Evolutionary conservation across 148 eudicot genomes (phyloP).

Genomic region (Rheum nobile): DNA sequence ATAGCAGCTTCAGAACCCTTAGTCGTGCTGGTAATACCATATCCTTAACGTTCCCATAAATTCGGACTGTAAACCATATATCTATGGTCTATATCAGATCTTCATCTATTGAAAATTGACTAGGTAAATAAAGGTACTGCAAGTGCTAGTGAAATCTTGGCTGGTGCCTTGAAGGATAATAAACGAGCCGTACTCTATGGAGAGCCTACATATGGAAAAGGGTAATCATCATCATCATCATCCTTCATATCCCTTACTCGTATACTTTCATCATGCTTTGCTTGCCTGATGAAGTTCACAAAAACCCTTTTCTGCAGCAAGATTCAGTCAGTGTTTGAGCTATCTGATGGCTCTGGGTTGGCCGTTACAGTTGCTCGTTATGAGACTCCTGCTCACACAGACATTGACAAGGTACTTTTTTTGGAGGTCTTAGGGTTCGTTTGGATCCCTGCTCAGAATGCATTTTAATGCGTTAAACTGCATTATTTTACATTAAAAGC

Average conservation of each 20-base stretch:
- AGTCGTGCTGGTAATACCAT: slow-evolving; percentile 69
- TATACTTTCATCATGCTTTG: neutral
- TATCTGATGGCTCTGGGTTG: slow-evolving; percentile 98
- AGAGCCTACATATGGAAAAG: slow-evolving; percentile 96
- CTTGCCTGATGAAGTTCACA: neutral
- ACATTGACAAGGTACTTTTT: slow-evolving; percentile 66
- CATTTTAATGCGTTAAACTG: too few species aligned
- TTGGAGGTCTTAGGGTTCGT: too few species aligned
- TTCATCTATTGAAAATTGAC: neutral
- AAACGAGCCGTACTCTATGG: slow-evolving; percentile 86
- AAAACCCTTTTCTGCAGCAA: slow-evolving; percentile 32
- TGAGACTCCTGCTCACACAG: slow-evolving; percentile 94
- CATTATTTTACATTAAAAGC: too few species aligned
- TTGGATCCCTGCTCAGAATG: too few species aligned
- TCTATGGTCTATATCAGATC: neutral
- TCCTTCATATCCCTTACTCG: neutral
- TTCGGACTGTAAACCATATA: neutral
- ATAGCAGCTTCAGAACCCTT: slow-evolving; percentile 83
- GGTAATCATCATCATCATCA: slow-evolving; percentile 31
- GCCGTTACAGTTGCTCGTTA: slow-evolving; percentile 98
- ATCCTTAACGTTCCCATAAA: neutral
- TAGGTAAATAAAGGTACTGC: slow-evolving; percentile 99
- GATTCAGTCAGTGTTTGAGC: slow-evolving; percentile 93
- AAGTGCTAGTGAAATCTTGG: slow-evolving; percentile 97
- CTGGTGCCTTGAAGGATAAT: slow-evolving; percentile 96